These are phyloP conservation scores for Phytopythium oedochilum DNA, from an alignment of 352 stramenopile genomes.

Conservation along the genomic window DNA sequence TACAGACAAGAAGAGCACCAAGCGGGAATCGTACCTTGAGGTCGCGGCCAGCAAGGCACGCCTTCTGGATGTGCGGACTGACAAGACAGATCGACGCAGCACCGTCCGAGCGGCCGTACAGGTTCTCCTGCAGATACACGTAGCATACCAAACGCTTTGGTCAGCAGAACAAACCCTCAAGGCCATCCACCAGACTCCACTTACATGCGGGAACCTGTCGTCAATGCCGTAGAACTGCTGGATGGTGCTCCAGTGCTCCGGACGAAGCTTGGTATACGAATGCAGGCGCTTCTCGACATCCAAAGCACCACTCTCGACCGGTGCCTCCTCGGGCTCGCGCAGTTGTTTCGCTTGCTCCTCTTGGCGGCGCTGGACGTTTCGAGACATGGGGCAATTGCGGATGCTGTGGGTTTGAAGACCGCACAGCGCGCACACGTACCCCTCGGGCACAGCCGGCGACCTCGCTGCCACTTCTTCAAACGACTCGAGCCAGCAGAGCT, in stretches of 20 bases:
- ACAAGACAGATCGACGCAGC: slow-evolving; percentile 65
- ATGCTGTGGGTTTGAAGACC: slow-evolving; percentile 21
- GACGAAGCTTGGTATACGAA: slow-evolving; percentile 43
- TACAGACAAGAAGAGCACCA: no score
- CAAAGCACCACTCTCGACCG: not conserved
- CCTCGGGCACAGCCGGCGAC: slow-evolving; percentile 14
- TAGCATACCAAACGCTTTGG: no score
- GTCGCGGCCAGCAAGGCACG: slow-evolving; percentile 51
- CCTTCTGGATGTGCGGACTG: slow-evolving; percentile 36
- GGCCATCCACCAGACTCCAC: no score
- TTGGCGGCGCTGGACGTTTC: slow-evolving; percentile 20
- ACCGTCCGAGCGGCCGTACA: slow-evolving; percentile 62
- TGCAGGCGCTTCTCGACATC: slow-evolving; percentile 22
- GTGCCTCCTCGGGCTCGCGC: not conserved
- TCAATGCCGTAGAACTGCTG: slow-evolving; percentile 60
- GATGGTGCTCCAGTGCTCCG: slow-evolving; percentile 54
- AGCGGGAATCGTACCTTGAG: no score
- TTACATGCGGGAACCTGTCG: slow-evolving; percentile 48
- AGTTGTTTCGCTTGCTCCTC: slow-evolving; percentile 6
- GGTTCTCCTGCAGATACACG: slow-evolving; percentile 25
- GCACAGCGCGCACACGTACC: slow-evolving; percentile 28
- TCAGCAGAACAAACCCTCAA: no score
- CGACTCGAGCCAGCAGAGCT: slow-evolving; percentile 34
- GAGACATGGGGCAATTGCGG: slow-evolving; percentile 32
- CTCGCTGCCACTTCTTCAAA: slow-evolving; percentile 23